phyloP scores from a whole-genome alignment of 257 asterid species.

The Nicotiana knightiana region DNA sequence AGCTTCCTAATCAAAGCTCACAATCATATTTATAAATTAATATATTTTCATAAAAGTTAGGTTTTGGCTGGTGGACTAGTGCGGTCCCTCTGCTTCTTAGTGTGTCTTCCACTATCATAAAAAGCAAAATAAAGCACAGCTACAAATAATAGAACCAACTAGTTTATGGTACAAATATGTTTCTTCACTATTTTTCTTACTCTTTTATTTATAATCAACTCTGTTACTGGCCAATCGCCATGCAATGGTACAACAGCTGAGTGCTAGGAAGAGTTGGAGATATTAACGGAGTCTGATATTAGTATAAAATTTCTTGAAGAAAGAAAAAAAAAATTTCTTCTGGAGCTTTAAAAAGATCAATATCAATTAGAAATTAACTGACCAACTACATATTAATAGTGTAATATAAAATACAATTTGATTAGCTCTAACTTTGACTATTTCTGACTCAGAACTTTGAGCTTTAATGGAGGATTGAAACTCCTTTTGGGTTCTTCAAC shows the following conservation, averaged over 20 bases:
- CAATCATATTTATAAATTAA: neutral
- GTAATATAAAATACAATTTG: too few species aligned
- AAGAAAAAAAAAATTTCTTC: neutral
- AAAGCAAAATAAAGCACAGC: neutral
- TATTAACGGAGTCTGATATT: constrained; percentile 1
- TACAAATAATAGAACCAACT: neutral
- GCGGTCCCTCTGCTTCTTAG: neutral
- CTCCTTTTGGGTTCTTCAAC: too few species aligned
- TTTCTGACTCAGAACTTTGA: too few species aligned
- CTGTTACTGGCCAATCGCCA: neutral
- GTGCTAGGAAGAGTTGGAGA: neutral
- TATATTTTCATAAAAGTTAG: neutral
- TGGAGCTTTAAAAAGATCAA: neutral
- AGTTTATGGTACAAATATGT: neutral
- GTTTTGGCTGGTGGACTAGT: neutral
- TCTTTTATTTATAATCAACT: neutral
- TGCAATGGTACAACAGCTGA: neutral
- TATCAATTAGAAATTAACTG: too few species aligned
- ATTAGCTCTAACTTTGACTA: too few species aligned
- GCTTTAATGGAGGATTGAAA: too few species aligned
- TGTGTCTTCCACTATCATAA: neutral
- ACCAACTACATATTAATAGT: too few species aligned
- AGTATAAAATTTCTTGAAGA: constrained; percentile 1
- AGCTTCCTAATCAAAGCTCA: neutral
- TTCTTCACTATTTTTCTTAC: neutral